These are phyloP conservation scores for Trifolium subterraneum DNA, from an alignment of 306 rosid species.

Conservation along the genomic window DNA sequence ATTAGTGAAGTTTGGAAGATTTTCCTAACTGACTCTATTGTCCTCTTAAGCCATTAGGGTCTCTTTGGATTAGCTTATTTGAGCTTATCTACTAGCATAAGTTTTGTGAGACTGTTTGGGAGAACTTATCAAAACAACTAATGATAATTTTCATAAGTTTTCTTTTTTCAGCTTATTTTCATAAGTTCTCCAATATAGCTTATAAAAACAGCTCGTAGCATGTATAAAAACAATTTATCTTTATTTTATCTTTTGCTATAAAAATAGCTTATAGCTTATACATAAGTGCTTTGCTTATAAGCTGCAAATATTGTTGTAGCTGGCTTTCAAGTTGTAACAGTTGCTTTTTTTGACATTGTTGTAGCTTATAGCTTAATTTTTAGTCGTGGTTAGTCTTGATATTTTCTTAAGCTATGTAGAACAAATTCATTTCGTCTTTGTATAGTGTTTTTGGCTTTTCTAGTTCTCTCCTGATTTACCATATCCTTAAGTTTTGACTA, in stretches of 20 bases:
- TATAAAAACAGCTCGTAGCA: background rate
- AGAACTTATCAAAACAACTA: background rate
- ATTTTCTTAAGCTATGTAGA: background rate
- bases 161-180: no score
- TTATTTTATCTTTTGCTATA: background rate
- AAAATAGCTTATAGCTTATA: background rate
- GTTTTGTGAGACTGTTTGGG: background rate
- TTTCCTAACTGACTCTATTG: conserved; percentile 2
- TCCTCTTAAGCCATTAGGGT: conserved; percentile 6
- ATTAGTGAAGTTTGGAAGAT: background rate
- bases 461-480: background rate
- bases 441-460: conserved; percentile 19
- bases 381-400: conserved; percentile 11
- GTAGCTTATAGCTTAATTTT: no score
- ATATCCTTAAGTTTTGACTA: conserved; percentile 14
- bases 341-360: conserved; percentile 1
- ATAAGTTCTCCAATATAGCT: background rate
- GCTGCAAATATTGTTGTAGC: conserved; percentile 9
- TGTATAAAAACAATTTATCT: background rate
- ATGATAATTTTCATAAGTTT: background rate
- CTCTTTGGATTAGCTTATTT: background rate
- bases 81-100: background rate
- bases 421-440: background rate
- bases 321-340: conserved; percentile 20
- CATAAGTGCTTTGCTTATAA: background rate